Base-by-base conservation (phyloP, 495 filamentous ascomycete genomes). In the Xylaria telfairii region DNA sequence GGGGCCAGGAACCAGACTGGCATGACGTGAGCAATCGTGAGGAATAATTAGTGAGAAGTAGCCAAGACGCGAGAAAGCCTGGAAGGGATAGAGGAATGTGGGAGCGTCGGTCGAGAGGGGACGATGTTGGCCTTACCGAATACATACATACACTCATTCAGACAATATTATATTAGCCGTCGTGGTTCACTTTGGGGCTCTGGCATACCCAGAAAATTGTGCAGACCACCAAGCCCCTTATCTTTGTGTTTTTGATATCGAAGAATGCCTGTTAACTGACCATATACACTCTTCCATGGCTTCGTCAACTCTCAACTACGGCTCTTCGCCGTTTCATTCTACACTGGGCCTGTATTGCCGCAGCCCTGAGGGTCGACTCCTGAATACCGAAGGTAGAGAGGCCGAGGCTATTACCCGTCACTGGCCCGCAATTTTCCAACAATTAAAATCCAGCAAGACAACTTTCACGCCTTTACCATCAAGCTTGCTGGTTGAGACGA, bases 101-200 rank as follows among this genome's bases (percentile, higher is more conserved):
- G 60, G n/a, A 63, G 41, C 26, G 17, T 24, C 7, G n/a, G 41
- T 19, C 0, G 15, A 30, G 4, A 30, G 5, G 4, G 17, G 24
- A 9, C 10, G 37, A 15, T 19, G 24, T 63, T 46, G 60, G 21
- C 3, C 9, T 32, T 15, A 30, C 7, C 1, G 28, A 46, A 63
- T 63, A 46, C 41, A 63, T 63, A 46, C 39, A 63, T 63, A 63
- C 19, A 44, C 15, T 63, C 37, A 32, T 26, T 19, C 26, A 46
- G n/a, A 54, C 51, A 54, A 54, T 32, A 63, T 63, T 63, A 46
- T 32, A 63, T 30, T 63, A 41, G 60, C 24, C 41, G 41, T 63
- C 0, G 39, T 1, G 12, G 21, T 1, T 44, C 60, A 30, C 51
- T 63, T 44, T 10, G 21, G 10, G 28, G 15, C 41, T 32, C 26